Evolutionary conservation across 495 filamentous ascomycete genomes (phyloP), one percentile per base, ranked within the genome.

Genomic region (Elasticomyces elasticus): DNA sequence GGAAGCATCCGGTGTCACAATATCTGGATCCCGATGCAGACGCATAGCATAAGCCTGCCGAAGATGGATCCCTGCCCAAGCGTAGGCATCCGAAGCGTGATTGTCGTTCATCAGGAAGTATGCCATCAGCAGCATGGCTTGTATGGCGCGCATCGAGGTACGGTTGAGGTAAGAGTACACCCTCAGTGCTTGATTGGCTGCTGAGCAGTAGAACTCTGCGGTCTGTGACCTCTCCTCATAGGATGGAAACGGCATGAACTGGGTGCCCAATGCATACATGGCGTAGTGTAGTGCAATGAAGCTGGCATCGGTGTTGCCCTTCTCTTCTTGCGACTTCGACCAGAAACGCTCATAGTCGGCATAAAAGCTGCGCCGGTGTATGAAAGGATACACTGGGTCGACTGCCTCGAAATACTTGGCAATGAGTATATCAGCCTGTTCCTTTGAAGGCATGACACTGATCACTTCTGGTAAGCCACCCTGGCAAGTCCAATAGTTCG

Each of bases 71-170:
- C 84, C 84, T 2, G 79, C 82, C 71, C 86, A 87, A 0, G 81
- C 80, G 80, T 82, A 87, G 1, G 83, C 82, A 58, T 87, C 84
- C 1, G 80, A 82, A 6, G 82, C 81, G 53, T 86, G 83, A 55
- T 85, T 85, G 62, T 86, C 84, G 64, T 87, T 87, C 66, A 87
- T 84, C 23, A 87, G 72, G 60, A 87, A 87, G 61, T 86, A 86
- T 15, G 78, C 81, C 43, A 86, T 78, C 5, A 87, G 63, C 0
- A 86, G 79, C 83, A 87, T 87, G 13, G 84, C 79, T 58, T 85
- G 81, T 50, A 87, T 79, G 1, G 80, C 79, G n/a, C 76, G 70
- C 30, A 85, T 69, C 0, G 79, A 81, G 5, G 82, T 79, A 25
- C 76, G 77, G 55, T 80, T 84, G 4, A 86, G 73, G 56, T 87